Percentiles rank a stretch among this genome's conserved stretches.
Evolutionary conservation across 371 early-diverging fungal species (phyloP).

Genomic region (Mucor saturninus): DNA sequence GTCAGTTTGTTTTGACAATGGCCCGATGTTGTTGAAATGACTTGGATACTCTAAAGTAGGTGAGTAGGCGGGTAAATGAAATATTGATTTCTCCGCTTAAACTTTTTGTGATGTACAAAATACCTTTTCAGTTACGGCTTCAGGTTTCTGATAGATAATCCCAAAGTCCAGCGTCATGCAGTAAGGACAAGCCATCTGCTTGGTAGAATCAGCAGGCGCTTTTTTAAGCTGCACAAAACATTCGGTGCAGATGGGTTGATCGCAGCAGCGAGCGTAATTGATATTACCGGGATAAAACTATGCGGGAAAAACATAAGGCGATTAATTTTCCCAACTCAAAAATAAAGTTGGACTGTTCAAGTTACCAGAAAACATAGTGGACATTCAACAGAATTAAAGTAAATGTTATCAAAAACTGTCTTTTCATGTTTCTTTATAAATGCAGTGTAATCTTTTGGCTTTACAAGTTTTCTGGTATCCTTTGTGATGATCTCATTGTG

Average conservation of each 20-base stretch:
- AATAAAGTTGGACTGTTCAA: slow-evolving; percentile 64
- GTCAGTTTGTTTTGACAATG: neutral
- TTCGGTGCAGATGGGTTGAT: slow-evolving; percentile 94
- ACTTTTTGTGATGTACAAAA: neutral
- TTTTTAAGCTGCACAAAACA: slow-evolving; percentile 91
- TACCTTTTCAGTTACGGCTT: slow-evolving; percentile 8
- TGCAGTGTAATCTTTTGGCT: slow-evolving; percentile 3
- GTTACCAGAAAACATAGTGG: slow-evolving; percentile 92
- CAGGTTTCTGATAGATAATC: slow-evolving; percentile 15
- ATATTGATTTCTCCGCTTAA: slow-evolving; percentile 1
- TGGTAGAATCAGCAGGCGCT: slow-evolving; percentile 48
- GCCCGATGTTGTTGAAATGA: slow-evolving; percentile 22
- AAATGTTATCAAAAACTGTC: slow-evolving; percentile 32
- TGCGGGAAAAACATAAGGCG: slow-evolving; percentile 70
- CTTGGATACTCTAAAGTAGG: neutral
- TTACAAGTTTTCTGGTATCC: neutral
- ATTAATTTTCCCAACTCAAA: slow-evolving; percentile 53
- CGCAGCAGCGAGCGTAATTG: slow-evolving; percentile 91
- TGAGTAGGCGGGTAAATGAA: neutral
- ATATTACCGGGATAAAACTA: slow-evolving; percentile 91
- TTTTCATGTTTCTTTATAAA: slow-evolving; percentile 13
- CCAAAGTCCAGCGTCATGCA: slow-evolving; percentile 67
- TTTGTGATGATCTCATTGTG: too few relatives aligned
- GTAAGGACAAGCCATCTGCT: slow-evolving; percentile 67
- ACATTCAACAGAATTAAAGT: slow-evolving; percentile 80